phyloP scores from a whole-genome alignment of 331 rosid species.

The Acacia pycnantha region DNA sequence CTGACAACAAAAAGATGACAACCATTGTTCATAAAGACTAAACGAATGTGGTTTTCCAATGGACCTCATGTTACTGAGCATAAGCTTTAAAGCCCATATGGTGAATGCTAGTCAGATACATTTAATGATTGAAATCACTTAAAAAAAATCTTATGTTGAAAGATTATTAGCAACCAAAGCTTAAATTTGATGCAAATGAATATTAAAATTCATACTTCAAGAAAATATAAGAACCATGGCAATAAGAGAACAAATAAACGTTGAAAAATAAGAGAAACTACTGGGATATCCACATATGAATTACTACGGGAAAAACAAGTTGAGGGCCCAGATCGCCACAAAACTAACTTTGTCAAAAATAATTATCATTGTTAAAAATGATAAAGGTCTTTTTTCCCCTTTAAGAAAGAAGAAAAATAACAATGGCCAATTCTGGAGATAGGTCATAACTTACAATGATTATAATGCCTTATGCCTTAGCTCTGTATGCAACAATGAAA shows the following conservation, averaged over 20 bases:
- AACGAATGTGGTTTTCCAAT: background rate
- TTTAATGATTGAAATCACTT: background rate
- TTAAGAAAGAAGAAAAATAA: background rate
- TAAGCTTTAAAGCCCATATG: slow-evolving; percentile 14
- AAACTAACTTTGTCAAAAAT: background rate
- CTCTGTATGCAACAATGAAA: background rate
- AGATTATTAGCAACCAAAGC: background rate
- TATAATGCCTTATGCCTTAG: slow-evolving; percentile 6
- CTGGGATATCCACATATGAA: background rate
- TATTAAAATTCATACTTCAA: background rate
- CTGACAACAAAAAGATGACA: background rate
- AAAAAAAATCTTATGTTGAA: background rate
- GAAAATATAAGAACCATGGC: background rate
- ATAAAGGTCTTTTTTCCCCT: background rate
- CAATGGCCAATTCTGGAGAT: background rate
- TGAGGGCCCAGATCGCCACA: background rate
- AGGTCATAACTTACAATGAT: slow-evolving; percentile 5
- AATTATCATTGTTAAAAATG: background rate
- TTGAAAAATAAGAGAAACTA: background rate
- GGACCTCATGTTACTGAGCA: background rate
- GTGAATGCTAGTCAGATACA: background rate
- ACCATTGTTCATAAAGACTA: background rate
- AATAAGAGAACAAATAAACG: background rate
- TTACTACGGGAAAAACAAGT: background rate
- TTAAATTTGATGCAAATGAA: background rate